These are phyloP conservation scores for Infundibulicybe gibba DNA, from an alignment of 768 basidiomycete genomes.

Conservation along the genomic window DNA sequence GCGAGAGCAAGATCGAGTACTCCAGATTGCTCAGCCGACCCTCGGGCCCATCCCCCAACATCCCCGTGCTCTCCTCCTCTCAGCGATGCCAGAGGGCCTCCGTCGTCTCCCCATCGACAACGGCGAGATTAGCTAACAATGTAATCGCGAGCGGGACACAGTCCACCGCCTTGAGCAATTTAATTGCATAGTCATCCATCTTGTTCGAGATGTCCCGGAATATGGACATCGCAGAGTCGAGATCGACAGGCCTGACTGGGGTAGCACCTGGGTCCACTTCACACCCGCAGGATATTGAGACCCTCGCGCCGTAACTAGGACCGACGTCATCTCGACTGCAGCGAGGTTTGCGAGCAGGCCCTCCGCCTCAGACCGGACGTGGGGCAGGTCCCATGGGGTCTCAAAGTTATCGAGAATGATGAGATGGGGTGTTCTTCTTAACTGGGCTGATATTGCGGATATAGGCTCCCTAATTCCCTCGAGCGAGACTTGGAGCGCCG, in stretches of 20 bases:
- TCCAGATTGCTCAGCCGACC: constrained; percentile 23
- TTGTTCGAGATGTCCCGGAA: constrained; percentile 20
- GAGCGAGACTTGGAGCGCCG: constrained; percentile 10
- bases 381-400: constrained; percentile 24
- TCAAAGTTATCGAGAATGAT: constrained; percentile 30
- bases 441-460: constrained; percentile 9
- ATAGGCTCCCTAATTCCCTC: constrained; percentile 10
- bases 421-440: constrained; percentile 11
- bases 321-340: constrained; percentile 11
- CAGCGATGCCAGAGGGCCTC: constrained; percentile 25
- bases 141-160: constrained; percentile 29
- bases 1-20: constrained; percentile 24
- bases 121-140: constrained; percentile 24
- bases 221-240: constrained; percentile 17
- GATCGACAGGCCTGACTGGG: constrained; percentile 20
- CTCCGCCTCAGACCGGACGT: constrained; percentile 19
- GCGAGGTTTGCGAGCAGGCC: constrained; percentile 15
- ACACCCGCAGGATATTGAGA: constrained; percentile 22
- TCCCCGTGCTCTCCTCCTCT: constrained; percentile 20
- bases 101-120: constrained; percentile 24
- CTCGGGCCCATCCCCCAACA: constrained; percentile 23
- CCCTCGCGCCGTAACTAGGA: constrained; percentile 27
- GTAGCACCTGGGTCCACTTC: constrained; percentile 19
- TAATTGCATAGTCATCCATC: constrained; percentile 14
- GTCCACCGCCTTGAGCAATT: constrained; percentile 24